Base-by-base conservation (phyloP, 768 basidiomycete genomes). In the Tylopilus felleus region DNA sequence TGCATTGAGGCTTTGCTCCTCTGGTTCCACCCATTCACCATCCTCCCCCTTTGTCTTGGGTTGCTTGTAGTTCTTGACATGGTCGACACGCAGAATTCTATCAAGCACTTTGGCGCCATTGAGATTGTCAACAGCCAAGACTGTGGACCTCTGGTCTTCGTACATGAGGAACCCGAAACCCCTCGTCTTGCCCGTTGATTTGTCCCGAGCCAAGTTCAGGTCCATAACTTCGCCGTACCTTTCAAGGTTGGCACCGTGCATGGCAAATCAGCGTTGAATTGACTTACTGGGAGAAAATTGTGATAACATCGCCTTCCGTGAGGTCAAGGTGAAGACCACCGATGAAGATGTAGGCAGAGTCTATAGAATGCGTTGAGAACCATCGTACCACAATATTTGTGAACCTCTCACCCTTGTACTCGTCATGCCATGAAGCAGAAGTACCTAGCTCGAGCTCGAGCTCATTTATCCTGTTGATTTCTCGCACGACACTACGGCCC, bases 141-240 rank as follows among this genome's bases (percentile, higher is more conserved):
- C 71, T 7, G 97, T 99, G 55, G 93, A 96, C 45, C 93, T 83
- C 73, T 99, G 97, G 71, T 99, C 94, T 73, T 96, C 93, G 71
- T 98, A 99, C 97, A 98, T 98, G 58, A 98, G 77, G 75, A 98
- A 99, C 9, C 83, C 95, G 68, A 98, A 99, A 2, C 97, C 97
- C 65, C 75, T 85, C 0, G 87, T 78, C 66, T 96, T 95, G 23
- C 93, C 93, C 0, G 96, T 96, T 51, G 87, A 79, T 67, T 94
- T 95, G 75, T 97, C 93, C 46, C 95, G 81, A 27, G 97, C 95
- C 72, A 99, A 79, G 68, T 98, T 94, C 54, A 98, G 76, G 65
- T 99, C 93, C 77, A 93, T 86, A 31, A 98, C 81, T 65, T 98
- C 96, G n/a, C 96, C 96, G 73, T 90, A 98, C 72, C 95, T 98